Evolutionary conservation across 129 eudicot genomes (phyloP), one percentile per base, ranked within the genome.

Genomic region (Smallanthus sonchifolius): DNA sequence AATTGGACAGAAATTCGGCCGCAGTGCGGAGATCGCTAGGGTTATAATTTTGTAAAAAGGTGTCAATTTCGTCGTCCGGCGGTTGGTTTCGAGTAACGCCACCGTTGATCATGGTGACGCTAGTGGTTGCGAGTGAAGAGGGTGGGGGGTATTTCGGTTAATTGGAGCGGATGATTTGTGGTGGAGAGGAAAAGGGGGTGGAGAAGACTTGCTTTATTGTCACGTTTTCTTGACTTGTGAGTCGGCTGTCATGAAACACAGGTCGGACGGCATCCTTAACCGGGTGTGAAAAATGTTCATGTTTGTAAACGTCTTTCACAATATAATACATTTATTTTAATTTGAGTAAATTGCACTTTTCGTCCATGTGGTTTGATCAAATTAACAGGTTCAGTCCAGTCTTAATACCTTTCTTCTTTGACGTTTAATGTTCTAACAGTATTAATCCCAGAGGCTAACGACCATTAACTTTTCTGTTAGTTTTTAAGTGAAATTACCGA

Each of bases 1-100:
- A 94, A 83, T 80, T 87, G 13, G 91, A 80, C 3, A 94, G 80
- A 40, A 94, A 94, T 66, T 94, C 96, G 7, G 91, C 80, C 2
- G 89, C 96, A 72, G 84, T 91, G 45, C 80, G 85, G 16, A 87
- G 90, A 45, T 94, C 99, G 59, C 74, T 54, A 28, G 84, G 82
- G 88, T 73, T 79, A 85, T 79, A 94, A 8, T 67, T 57, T 32
- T 54, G 84, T 45, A 94, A 85, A 65, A 94, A 91, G 24, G 87
- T 85, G 36, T 94, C 96, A 49, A 45, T 36, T 48, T 61, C 56
- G 8, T 37, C 82, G 13, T 47, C 72, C 30, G 72, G 65, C 10
- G 77, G 20, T 28, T 38, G 76, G 36, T 59, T 57, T 19, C 2
- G 68, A 60, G 74, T 54, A 10, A 13, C 30, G 76, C 76, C 70